These are phyloP conservation scores for Cladophialophora chaetospira DNA, from an alignment of 2,329 filamentous ascomycete species.

Conservation along the genomic window DNA sequence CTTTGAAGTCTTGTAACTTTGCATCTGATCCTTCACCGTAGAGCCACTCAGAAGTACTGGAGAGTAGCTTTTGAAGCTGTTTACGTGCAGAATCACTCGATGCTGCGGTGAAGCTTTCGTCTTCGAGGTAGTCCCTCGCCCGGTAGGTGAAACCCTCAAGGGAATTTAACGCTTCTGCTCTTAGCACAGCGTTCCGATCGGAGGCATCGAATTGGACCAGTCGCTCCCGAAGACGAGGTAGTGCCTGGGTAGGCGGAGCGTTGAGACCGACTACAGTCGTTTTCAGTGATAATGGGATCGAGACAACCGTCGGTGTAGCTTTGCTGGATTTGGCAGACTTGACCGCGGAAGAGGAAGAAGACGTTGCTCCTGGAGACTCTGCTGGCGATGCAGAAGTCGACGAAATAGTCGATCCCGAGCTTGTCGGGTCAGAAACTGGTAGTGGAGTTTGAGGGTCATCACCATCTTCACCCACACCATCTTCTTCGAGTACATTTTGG, in stretches of 20 bases:
- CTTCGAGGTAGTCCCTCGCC: constrained; percentile 77
- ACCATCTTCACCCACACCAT: constrained; percentile 46
- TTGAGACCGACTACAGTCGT: constrained; percentile 49
- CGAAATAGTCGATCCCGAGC: constrained; percentile 37
- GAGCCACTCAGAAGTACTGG: constrained; percentile 81
- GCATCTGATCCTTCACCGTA: constrained; percentile 82
- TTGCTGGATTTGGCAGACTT: constrained; percentile 43
- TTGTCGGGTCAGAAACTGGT: constrained; percentile 32
- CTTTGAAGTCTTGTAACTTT: constrained; percentile 70
- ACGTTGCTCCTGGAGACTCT: constrained; percentile 43
- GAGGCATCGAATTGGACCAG: constrained; percentile 83
- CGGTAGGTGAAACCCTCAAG: constrained; percentile 94
- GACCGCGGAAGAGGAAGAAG: constrained; percentile 40
- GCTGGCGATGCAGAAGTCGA: constrained; percentile 42
- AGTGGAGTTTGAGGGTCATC: constrained; percentile 31
- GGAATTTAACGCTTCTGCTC: constrained; percentile 87
- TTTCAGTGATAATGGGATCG: constrained; percentile 54
- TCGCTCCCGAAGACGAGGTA: constrained; percentile 64
- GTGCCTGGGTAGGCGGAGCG: constrained; percentile 39
- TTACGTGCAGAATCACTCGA: constrained; percentile 70
- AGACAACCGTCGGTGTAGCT: constrained; percentile 52
- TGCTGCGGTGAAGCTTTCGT: constrained; percentile 70
- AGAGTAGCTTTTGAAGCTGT: constrained; percentile 67
- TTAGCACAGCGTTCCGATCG: constrained; percentile 71
- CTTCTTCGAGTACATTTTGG: constrained; percentile 69